Evolutionary conservation across 2,329 filamentous ascomycete genomes (phyloP).

Genomic region (Exophiala calicioides): DNA sequence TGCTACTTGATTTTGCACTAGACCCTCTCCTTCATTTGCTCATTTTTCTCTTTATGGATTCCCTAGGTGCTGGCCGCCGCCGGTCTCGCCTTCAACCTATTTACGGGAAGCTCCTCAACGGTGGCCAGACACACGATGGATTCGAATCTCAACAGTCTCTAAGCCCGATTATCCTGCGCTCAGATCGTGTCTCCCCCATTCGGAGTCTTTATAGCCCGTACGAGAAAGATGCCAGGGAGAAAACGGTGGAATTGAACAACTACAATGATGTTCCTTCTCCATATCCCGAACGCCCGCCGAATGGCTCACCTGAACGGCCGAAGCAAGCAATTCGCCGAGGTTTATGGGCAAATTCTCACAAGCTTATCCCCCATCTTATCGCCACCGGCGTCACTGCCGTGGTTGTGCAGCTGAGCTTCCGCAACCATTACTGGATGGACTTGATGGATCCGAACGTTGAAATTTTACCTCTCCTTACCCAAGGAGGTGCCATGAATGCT

Average conservation of each 20-base stretch:
- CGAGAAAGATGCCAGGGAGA: conserved; percentile 7
- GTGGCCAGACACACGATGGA: neutral
- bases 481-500: conserved; percentile 31
- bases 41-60: conserved; percentile 9
- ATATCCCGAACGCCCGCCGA: conserved; percentile 3
- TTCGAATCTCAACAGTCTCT: conserved; percentile 13
- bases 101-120: conserved; percentile 17
- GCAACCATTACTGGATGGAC: conserved; percentile 23
- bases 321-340: conserved; percentile 20
- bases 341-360: conserved; percentile 20
- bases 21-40: conserved; percentile 1
- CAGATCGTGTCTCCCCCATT: conserved; percentile 11
- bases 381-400: conserved; percentile 24
- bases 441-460: conserved; percentile 30
- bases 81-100: conserved; percentile 11
- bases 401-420: conserved; percentile 29
- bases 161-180: conserved; percentile 1
- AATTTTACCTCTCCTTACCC: conserved; percentile 23
- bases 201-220: conserved; percentile 8
- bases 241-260: conserved; percentile 8
- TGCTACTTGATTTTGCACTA: no score
- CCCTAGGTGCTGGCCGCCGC: conserved; percentile 13
- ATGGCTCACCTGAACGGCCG: conserved; percentile 11
- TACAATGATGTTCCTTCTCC: conserved; percentile 3
- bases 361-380: conserved; percentile 28